Evolutionary conservation across 2,329 filamentous ascomycete species (phyloP), one percentile per base, ranked within the genome.

Genomic region (Colletotrichum limetticola): DNA sequence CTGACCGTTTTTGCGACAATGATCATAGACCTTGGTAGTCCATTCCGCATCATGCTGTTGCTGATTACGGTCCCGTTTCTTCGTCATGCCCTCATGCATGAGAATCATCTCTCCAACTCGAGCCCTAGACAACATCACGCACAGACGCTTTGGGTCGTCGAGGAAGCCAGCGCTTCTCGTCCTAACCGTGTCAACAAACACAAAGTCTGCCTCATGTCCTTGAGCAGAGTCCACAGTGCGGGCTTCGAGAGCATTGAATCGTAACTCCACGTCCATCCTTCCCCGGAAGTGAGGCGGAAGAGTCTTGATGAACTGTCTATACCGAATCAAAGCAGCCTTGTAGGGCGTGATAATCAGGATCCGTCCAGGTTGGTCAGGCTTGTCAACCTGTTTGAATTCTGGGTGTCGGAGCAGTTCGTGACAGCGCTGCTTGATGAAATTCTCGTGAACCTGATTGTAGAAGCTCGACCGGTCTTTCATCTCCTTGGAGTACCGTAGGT

Each of bases 331-430:
- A 0, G 85, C 81, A 0, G 81, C 78, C 22, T 81, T 83, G 75
- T 87, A 87, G 0, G 85, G 85, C 0, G 85, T 82, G 12, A 86
- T 79, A 1, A 87, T 82, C 68, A 88, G 79, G n/a, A 88, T 81
- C 0, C 78, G 81, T 0, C 85, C 85, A 0, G 78, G 77, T 14
- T 75, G 58, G 1, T 58, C 64, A 0, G 66, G 26, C 3, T 78
- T 74, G 0, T 78, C 77, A 0, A 82, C 72, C 12, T 78, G 80
- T 4, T 72, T 72, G 56, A 87, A 87, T 0, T 76, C 16, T 0
- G 72, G 19, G 61, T 84, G 80, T 4, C 66, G 42, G 3, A 85
- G 68, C 0, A 86, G 76, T 32, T 78, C 75, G 11, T 75, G 62
- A 0, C 81, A 80, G 9, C 82, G 78, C 0, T 74, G 49, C 37